Conservation (phyloP, 352 stramenopile species). For the Thalassiosira hispida region DNA sequence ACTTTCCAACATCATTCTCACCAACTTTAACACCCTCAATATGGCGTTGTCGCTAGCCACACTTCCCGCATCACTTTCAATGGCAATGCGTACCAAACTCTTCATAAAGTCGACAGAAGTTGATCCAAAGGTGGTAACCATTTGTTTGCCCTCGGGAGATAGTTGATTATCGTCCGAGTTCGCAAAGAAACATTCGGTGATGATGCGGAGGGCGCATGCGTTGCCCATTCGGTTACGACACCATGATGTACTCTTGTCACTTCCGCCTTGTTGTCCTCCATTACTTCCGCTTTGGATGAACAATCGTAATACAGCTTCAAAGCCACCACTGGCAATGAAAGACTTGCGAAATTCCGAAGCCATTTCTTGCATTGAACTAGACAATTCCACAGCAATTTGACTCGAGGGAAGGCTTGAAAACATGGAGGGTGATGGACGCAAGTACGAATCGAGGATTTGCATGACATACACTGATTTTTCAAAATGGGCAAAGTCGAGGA, state of each 20-base stretch:
- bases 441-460: slow-evolving; percentile 85
- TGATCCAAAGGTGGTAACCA: slow-evolving; percentile 67
- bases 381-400: slow-evolving; percentile 31
- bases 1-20: slow-evolving; percentile 72
- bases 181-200: slow-evolving; percentile 82
- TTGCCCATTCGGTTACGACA: slow-evolving; percentile 79
- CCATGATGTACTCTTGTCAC: slow-evolving; percentile 49
- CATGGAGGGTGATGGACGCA: slow-evolving; percentile 78
- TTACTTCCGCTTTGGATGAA: slow-evolving; percentile 72
- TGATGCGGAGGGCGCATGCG: slow-evolving; percentile 79
- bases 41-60: slow-evolving; percentile 70
- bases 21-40: slow-evolving; percentile 75
- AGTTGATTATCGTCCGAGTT: slow-evolving; percentile 31
- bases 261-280: too few species aligned
- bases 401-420: slow-evolving; percentile 65
- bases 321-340: slow-evolving; percentile 83
- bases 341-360: slow-evolving; percentile 61
- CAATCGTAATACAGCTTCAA: slow-evolving; percentile 77
- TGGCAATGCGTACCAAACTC: slow-evolving; percentile 72
- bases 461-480: slow-evolving; percentile 85
- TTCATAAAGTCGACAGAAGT: slow-evolving; percentile 56
- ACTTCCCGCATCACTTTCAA: slow-evolving; percentile 65
- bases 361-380: slow-evolving; percentile 48
- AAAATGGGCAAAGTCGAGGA: slow-evolving; percentile 78
- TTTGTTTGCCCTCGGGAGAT: slow-evolving; percentile 55